phyloP scores from a whole-genome alignment of 2,329 filamentous ascomycete genomes.

The Talaromyces atroroseus region DNA sequence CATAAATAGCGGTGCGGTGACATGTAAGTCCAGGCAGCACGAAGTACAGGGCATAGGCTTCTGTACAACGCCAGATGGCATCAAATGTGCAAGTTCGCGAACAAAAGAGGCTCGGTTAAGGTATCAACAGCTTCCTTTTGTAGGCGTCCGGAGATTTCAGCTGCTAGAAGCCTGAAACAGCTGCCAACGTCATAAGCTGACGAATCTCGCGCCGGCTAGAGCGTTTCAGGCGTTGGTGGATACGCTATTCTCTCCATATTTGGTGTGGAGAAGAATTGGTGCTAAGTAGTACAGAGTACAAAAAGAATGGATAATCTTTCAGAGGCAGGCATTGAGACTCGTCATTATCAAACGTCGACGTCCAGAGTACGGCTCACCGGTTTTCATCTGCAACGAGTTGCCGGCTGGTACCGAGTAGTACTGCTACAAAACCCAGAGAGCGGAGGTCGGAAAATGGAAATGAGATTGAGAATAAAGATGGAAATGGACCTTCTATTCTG shows the following conservation, averaged over 20 bases:
- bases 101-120: too few relatives aligned
- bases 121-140: too few relatives aligned
- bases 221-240: not conserved
- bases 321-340: too few relatives aligned
- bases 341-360: too few relatives aligned
- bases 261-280: too few relatives aligned
- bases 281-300: too few relatives aligned
- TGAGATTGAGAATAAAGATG: too few relatives aligned
- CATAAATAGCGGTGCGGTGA: not conserved
- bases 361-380: too few relatives aligned
- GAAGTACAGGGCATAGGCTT: not conserved
- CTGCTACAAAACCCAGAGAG: not conserved
- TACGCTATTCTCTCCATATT: not conserved
- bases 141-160: too few relatives aligned
- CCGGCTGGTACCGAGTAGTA: not conserved
- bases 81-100: not conserved
- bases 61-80: not conserved
- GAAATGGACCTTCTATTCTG: not conserved
- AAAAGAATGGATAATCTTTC: too few relatives aligned
- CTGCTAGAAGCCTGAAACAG: not conserved
- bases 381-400: too few relatives aligned
- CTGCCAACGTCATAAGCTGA: slow-evolving; percentile 3
- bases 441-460: not conserved
- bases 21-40: not conserved
- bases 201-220: not conserved